A percentile compares a stretch with the other conserved stretches of the same genome.
phyloP scores from a whole-genome alignment of 805 yeast genomes.

The Candida golubevii region DNA sequence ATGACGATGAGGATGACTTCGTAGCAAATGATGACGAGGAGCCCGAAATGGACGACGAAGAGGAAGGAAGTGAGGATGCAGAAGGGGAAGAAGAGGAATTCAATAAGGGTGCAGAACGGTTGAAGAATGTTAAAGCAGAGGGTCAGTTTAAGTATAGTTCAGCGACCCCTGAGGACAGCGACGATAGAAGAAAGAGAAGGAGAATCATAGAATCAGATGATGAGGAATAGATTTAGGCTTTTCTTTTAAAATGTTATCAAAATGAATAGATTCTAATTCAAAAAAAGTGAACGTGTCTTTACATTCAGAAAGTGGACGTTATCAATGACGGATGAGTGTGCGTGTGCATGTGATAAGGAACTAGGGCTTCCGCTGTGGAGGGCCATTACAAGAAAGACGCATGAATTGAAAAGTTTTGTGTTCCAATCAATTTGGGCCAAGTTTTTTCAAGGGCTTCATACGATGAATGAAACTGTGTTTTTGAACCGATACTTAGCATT shows the following conservation, averaged over 20 bases:
- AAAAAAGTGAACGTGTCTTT: too few species aligned
- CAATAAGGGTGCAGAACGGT: slow-evolving; percentile 55
- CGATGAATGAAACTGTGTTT: too few species aligned
- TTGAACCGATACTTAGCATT: too few species aligned
- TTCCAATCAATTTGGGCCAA: too few species aligned
- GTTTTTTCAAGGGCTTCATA: too few species aligned
- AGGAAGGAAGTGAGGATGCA: slow-evolving; percentile 41
- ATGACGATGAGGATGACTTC: slow-evolving; percentile 40
- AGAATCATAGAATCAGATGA: slow-evolving; percentile 48
- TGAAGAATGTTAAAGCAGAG: slow-evolving; percentile 49
- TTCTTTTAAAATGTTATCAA: not conserved
- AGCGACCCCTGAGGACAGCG: slow-evolving; percentile 30
- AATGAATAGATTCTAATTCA: not conserved
- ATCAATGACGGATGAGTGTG: too few species aligned
- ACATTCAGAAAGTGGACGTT: too few species aligned
- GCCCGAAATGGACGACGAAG: slow-evolving; percentile 32
- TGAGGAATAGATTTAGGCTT: slow-evolving; percentile 33
- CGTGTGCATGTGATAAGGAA: too few species aligned
- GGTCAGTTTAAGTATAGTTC: slow-evolving; percentile 49
- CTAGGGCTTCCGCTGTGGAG: too few species aligned
- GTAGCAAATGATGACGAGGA: slow-evolving; percentile 44
- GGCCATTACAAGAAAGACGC: too few species aligned
- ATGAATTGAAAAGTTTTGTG: too few species aligned
- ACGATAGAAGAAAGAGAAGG: slow-evolving; percentile 39
- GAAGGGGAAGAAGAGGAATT: slow-evolving; percentile 47